phyloP scores from a whole-genome alignment of 2,329 filamentous ascomycete species.

The Didymosphaeria variabile region DNA sequence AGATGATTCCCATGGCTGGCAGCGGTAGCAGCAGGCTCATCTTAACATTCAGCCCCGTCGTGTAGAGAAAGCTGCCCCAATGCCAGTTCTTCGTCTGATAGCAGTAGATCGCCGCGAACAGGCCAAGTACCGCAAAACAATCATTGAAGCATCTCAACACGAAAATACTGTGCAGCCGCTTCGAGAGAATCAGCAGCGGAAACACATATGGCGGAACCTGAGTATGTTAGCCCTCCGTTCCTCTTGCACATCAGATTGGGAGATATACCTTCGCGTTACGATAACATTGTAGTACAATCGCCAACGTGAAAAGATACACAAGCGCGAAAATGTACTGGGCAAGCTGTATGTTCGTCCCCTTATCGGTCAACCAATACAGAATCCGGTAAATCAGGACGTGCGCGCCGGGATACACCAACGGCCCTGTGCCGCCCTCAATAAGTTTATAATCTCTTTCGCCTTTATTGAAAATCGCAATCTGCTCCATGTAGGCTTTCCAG shows the following conservation, averaged over 20 bases:
- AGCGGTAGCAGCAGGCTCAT: conserved; percentile 89
- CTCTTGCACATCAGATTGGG: not conserved
- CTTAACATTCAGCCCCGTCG: conserved; percentile 86
- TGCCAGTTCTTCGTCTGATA: conserved; percentile 81
- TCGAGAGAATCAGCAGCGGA: conserved; percentile 85
- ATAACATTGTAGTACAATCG: conserved; percentile 84
- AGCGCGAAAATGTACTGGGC: conserved; percentile 87
- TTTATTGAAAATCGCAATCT: conserved; percentile 78
- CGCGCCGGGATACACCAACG: conserved; percentile 91
- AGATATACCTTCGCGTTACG: conserved; percentile 70
- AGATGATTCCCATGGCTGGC: conserved; percentile 79
- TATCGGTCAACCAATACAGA: conserved; percentile 79
- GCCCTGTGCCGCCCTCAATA: conserved; percentile 88
- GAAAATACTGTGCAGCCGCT: conserved; percentile 93
- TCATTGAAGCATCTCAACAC: conserved; percentile 95
- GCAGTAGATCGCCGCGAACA: conserved; percentile 82
- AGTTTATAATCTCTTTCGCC: conserved; percentile 90
- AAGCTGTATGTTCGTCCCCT: conserved; percentile 76
- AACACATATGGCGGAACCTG: conserved; percentile 88
- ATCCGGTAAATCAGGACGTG: conserved; percentile 91
- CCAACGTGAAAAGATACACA: conserved; percentile 80
- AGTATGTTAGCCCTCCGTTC: not conserved
- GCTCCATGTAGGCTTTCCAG: conserved; percentile 97
- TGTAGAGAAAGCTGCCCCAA: conserved; percentile 75
- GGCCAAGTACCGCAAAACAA: conserved; percentile 82